These are phyloP conservation scores for Kitagawia praeruptora DNA, from an alignment of 129 eudicot genomes.

Conservation along the genomic window DNA sequence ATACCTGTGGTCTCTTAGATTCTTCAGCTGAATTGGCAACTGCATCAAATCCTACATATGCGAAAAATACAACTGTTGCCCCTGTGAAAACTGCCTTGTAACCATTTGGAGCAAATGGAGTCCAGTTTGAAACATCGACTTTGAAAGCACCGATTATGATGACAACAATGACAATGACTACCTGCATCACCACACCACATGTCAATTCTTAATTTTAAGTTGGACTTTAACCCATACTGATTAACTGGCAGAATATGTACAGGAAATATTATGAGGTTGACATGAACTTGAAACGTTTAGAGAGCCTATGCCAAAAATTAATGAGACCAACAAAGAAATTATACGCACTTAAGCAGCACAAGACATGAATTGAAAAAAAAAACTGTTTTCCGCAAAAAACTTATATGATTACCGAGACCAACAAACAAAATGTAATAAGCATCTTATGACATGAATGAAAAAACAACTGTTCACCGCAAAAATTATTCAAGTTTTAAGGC, in stretches of 20 bases:
- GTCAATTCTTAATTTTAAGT: background rate
- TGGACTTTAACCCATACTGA: background rate
- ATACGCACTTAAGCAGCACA: background rate
- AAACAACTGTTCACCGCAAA: background rate
- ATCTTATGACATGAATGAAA: background rate
- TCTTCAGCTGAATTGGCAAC: slow-evolving; percentile 99
- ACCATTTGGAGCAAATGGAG: slow-evolving; percentile 90
- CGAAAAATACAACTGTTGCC: slow-evolving; percentile 91
- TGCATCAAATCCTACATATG: slow-evolving; percentile 98
- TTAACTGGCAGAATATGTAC: background rate
- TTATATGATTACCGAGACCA: background rate
- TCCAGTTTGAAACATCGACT: slow-evolving; percentile 84
- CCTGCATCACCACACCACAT: slow-evolving; percentile 44
- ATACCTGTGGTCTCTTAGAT: slow-evolving; percentile 89
- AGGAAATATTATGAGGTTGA: background rate
- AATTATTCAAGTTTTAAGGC: background rate
- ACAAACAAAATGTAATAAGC: background rate
- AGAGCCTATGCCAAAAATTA: background rate
- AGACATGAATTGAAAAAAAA: background rate
- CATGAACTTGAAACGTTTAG: background rate
- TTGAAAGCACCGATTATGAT: slow-evolving; percentile 71
- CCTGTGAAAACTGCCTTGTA: slow-evolving; percentile 70
- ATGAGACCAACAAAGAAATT: background rate
- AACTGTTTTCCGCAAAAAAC: background rate
- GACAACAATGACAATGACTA: slow-evolving; percentile 75